Percentiles rank a stretch among this genome's conserved stretches.
These are phyloP conservation scores for Trichoderma pleuroti DNA, from an alignment of 2,329 filamentous ascomycete genomes.

Conservation along the genomic window DNA sequence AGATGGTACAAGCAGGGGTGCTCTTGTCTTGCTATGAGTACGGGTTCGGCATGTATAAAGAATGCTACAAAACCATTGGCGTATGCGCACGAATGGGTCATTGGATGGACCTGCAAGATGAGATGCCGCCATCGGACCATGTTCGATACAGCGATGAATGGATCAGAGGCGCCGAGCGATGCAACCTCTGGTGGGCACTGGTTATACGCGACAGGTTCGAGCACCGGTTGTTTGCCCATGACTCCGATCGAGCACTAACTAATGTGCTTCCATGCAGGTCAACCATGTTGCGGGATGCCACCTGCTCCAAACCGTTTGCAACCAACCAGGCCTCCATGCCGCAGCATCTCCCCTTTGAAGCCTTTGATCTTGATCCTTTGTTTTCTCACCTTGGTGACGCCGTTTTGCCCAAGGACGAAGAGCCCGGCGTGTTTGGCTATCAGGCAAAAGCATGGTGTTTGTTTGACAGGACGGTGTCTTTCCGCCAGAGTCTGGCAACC, in stretches of 20 bases:
- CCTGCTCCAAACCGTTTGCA: background rate
- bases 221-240: background rate
- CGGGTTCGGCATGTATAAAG: constrained; percentile 6
- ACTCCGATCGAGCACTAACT: background rate
- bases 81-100: constrained; percentile 1
- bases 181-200: constrained; percentile 15
- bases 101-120: constrained; percentile 1
- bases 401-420: background rate
- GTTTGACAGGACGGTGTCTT: background rate
- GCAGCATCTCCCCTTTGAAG: constrained; percentile 5
- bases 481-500: background rate
- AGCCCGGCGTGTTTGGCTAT: constrained; percentile 2
- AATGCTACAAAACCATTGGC: constrained; percentile 13
- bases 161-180: constrained; percentile 1
- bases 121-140: background rate
- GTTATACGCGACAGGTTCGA: constrained; percentile 15
- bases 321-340: background rate
- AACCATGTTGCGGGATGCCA: background rate
- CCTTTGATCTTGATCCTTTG: background rate
- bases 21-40: constrained; percentile 15
- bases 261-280: background rate
- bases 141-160: background rate
- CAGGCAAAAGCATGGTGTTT: constrained; percentile 13
- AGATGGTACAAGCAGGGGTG: constrained; percentile 15
- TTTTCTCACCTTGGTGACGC: background rate